Percentiles rank a stretch among this genome's conserved stretches.
Conservation (phyloP, 805 yeast genomes). For the Candida silvatica region DNA sequence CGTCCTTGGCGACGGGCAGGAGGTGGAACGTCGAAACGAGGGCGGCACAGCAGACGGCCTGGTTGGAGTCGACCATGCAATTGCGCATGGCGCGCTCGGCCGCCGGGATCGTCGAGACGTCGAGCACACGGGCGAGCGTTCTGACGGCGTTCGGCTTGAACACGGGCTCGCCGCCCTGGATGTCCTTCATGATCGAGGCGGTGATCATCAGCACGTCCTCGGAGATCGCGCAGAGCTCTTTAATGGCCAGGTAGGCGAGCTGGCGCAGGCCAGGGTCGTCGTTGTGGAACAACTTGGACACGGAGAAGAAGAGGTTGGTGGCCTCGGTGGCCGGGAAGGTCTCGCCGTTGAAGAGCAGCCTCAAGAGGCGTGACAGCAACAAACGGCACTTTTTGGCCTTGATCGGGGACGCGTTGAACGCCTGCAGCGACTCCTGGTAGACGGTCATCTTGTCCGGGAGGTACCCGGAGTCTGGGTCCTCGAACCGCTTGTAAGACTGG, state of each 20-base stretch:
- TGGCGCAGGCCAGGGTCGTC: conserved; percentile 83
- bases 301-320: conserved; percentile 85
- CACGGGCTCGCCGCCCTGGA: conserved; percentile 77
- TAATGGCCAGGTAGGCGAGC: conserved; percentile 87
- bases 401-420: conserved; percentile 86
- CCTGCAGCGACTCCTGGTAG: conserved; percentile 89
- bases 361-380: conserved; percentile 72
- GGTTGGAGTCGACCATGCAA: conserved; percentile 86
- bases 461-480: conserved; percentile 58
- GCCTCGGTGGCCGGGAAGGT: conserved; percentile 83
- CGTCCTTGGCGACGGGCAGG: conserved; percentile 82
- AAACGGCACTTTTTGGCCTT: conserved; percentile 81
- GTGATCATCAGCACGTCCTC: conserved; percentile 96
- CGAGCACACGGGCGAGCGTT: conserved; percentile 83
- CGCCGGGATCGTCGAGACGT: conserved; percentile 83
- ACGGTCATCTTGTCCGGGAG: conserved; percentile 95
- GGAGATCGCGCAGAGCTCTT: conserved; percentile 77
- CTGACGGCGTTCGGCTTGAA: conserved; percentile 94
- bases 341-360: conserved; percentile 81
- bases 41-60: conserved; percentile 89
- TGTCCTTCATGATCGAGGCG: conserved; percentile 95
- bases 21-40: conserved; percentile 84
- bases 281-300: conserved; percentile 92
- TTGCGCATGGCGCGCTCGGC: conserved; percentile 89
- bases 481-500: conserved; percentile 73